A percentile compares a stretch with the other conserved stretches of the same genome.
Conservation (phyloP, 306 rosid species). For the Gastrolobium villosum region DNA sequence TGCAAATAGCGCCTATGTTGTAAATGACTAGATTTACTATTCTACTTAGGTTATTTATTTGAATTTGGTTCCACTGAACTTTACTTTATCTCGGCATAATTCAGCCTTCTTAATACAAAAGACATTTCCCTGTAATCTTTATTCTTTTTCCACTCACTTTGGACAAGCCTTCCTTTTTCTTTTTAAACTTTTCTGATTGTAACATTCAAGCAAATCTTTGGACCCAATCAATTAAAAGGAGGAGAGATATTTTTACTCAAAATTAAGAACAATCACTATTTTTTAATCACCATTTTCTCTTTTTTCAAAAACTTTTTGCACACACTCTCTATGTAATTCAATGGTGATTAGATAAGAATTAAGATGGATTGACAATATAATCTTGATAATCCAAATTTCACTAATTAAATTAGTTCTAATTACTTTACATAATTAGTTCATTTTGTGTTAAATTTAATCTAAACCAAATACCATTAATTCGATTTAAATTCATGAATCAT, state of each 20-base stretch:
- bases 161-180: conserved; percentile 48
- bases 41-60: not conserved
- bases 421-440: no score
- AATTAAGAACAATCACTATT: not conserved
- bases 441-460: no score
- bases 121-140: conserved; percentile 39
- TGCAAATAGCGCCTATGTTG: conserved; percentile 10
- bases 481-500: no score
- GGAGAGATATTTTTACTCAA: no score
- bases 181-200: conserved; percentile 40
- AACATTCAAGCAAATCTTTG: conserved; percentile 39
- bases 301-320: no score
- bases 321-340: no score
- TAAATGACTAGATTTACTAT: not conserved
- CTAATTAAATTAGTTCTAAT: no score
- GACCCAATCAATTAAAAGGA: conserved; percentile 32
- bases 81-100: conserved; percentile 31
- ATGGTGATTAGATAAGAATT: no score
- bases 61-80: not conserved
- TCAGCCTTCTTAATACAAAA: conserved; percentile 12
- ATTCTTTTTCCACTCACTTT: conserved; percentile 19
- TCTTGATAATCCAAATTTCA: no score
- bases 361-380: no score
- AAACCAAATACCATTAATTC: no score
- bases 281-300: no score